These are phyloP conservation scores for Neonectria ditissima DNA, from an alignment of 2,329 filamentous ascomycete genomes.

Conservation along the genomic window DNA sequence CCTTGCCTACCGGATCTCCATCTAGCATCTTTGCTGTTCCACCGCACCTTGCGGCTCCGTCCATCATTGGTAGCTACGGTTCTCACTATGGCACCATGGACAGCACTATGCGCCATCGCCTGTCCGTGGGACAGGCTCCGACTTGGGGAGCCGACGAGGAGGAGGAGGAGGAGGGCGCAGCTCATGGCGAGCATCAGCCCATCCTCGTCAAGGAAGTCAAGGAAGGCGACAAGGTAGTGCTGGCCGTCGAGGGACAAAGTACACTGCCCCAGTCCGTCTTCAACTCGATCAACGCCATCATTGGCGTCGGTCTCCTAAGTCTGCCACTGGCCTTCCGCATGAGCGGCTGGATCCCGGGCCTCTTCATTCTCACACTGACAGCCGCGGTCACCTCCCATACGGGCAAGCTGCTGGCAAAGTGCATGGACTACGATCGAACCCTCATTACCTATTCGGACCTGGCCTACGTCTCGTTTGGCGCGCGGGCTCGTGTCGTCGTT, in stretches of 20 bases:
- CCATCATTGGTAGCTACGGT: constrained; percentile 78
- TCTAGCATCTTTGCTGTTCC: constrained; percentile 67
- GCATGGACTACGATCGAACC: constrained; percentile 85
- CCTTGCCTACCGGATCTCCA: constrained; percentile 44
- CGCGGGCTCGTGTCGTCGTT: constrained; percentile 81
- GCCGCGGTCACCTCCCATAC: constrained; percentile 87
- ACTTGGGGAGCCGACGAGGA: constrained; percentile 47
- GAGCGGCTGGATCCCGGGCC: constrained; percentile 87
- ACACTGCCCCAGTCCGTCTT: constrained; percentile 95
- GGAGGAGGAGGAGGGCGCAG: constrained; percentile 46
- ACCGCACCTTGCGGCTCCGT: constrained; percentile 73
- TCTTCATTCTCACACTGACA: constrained; percentile 78
- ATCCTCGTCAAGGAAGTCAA: constrained; percentile 91
- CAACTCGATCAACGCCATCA: constrained; percentile 94
- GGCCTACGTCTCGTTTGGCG: constrained; percentile 90
- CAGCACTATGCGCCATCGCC: constrained; percentile 50
- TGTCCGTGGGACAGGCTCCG: constrained; percentile 60
- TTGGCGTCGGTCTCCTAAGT: constrained; percentile 90
- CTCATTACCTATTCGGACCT: constrained; percentile 96
- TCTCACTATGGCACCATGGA: constrained; percentile 69
- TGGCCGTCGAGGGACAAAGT: constrained; percentile 91
- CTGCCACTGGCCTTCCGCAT: constrained; percentile 89
- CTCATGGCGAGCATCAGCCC: constrained; percentile 74
- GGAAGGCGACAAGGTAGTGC: constrained; percentile 85
- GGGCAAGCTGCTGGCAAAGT: constrained; percentile 85